Evolutionary conservation across 116 monocot species (phyloP).

Genomic region (Iris pallida): DNA sequence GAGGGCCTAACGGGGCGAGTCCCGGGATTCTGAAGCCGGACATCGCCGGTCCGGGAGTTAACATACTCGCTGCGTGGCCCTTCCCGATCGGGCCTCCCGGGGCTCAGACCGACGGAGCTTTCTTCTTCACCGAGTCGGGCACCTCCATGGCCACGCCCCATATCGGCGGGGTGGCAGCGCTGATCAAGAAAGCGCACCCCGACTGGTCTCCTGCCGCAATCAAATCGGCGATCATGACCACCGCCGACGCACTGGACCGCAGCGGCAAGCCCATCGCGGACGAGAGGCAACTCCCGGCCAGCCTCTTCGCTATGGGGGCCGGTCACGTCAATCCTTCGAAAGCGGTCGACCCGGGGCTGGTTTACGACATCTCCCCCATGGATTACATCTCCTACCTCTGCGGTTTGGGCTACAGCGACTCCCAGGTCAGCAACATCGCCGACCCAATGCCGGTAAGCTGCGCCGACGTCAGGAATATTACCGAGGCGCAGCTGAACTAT

Average conservation of each 20-base stretch:
- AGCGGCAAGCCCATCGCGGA: slow-evolving; percentile 1
- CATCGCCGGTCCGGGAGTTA: slow-evolving; percentile 12
- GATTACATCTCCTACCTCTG: slow-evolving; percentile 8
- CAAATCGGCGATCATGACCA: slow-evolving; percentile 18
- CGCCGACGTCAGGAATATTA: background rate
- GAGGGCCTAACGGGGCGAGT: slow-evolving; percentile 8
- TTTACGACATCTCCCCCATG: slow-evolving; percentile 2
- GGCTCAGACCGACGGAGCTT: background rate
- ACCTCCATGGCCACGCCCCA: slow-evolving; percentile 21
- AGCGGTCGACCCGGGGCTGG: slow-evolving; percentile 8
- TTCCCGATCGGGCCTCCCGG: background rate
- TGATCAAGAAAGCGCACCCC: slow-evolving; percentile 8
- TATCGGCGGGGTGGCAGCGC: slow-evolving; percentile 2
- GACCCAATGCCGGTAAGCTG: background rate
- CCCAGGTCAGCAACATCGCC: background rate
- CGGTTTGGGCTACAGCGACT: slow-evolving; percentile 7
- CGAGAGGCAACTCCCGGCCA: background rate
- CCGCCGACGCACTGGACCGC: background rate
- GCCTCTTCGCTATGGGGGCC: slow-evolving; percentile 4
- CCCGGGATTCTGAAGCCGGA: slow-evolving; percentile 17
- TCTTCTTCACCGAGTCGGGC: background rate
- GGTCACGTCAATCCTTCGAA: slow-evolving; percentile 8
- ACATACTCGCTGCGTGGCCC: slow-evolving; percentile 16
- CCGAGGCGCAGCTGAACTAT: slow-evolving; percentile 5
- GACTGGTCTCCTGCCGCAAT: slow-evolving; percentile 12